phyloP scores from a whole-genome alignment of 1,284 basidiomycete species.

The Naganishia cerealis region DNA sequence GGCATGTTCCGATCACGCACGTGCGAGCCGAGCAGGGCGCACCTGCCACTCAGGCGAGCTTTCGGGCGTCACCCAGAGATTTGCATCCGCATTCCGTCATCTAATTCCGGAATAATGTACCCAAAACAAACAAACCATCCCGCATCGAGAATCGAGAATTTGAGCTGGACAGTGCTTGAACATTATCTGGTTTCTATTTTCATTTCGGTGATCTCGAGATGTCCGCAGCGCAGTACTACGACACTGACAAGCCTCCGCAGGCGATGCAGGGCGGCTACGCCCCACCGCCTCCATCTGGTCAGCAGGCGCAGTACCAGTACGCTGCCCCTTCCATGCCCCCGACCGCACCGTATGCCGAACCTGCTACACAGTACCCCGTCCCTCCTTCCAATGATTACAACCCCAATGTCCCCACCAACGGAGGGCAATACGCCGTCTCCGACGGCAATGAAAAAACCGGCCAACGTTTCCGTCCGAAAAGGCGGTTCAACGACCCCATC shows the following conservation, averaged over 20 bases:
- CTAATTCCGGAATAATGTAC: too few relatives aligned
- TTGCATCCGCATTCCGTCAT: too few relatives aligned
- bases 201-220: too few relatives aligned
- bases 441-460: constrained; percentile 52
- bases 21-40: too few relatives aligned
- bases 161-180: too few relatives aligned
- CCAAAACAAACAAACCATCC: too few relatives aligned
- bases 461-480: constrained; percentile 68
- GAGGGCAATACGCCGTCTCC: constrained; percentile 9
- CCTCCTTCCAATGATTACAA: not conserved
- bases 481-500: constrained; percentile 68
- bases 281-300: constrained; percentile 11
- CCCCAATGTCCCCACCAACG: constrained; percentile 1
- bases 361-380: not conserved
- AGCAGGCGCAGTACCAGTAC: constrained; percentile 31
- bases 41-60: too few relatives aligned
- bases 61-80: too few relatives aligned
- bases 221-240: constrained; percentile 43
- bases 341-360: constrained; percentile 32
- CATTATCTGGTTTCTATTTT: too few relatives aligned
- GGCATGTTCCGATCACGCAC: too few relatives aligned
- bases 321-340: constrained; percentile 34
- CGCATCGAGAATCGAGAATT: too few relatives aligned
- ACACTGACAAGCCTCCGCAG: constrained; percentile 18
- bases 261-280: constrained; percentile 33